Percentiles rank a stretch among this genome's conserved stretches.
Conservation (phyloP, 1,139 yeast genomes). For the Hansenula sp. region DNA sequence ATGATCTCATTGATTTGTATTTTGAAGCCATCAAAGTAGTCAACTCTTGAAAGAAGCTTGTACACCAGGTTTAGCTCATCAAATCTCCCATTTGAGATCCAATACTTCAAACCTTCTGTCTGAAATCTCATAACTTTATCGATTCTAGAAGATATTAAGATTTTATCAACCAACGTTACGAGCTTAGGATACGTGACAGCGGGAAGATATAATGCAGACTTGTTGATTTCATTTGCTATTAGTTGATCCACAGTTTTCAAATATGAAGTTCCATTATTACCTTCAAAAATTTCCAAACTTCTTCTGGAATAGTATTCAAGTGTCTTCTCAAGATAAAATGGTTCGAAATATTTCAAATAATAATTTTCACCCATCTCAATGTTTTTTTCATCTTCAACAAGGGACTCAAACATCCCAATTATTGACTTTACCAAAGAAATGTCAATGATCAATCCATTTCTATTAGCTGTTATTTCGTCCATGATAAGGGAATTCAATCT, state of each 20-base stretch:
- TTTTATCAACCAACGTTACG: constrained; percentile 51
- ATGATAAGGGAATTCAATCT: constrained; percentile 46
- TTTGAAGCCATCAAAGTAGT: constrained; percentile 46
- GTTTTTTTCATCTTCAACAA: constrained; percentile 34
- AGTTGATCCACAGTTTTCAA: constrained; percentile 48
- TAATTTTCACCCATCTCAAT: constrained; percentile 40
- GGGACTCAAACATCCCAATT: constrained; percentile 68
- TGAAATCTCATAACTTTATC: constrained; percentile 45
- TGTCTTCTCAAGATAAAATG: constrained; percentile 51
- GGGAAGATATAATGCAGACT: constrained; percentile 55
- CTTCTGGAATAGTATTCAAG: constrained; percentile 49
- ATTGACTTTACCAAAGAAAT: constrained; percentile 56
- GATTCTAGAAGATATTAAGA: constrained; percentile 58
- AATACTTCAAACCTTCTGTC: constrained; percentile 51
- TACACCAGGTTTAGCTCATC: constrained; percentile 43
- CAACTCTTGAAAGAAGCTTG: constrained; percentile 51
- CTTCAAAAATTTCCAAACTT: constrained; percentile 38
- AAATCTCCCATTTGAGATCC: constrained; percentile 42
- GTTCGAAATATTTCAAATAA: constrained; percentile 66
- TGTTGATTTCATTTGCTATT: constrained; percentile 52
- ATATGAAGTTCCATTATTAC: constrained; percentile 48
- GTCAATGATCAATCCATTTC: constrained; percentile 60
- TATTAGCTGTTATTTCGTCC: constrained; percentile 53
- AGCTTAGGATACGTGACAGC: constrained; percentile 49
- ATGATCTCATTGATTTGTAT: constrained; percentile 46